phyloP scores from a whole-genome alignment of 306 rosid species.

The Prunus salicina region DNA sequence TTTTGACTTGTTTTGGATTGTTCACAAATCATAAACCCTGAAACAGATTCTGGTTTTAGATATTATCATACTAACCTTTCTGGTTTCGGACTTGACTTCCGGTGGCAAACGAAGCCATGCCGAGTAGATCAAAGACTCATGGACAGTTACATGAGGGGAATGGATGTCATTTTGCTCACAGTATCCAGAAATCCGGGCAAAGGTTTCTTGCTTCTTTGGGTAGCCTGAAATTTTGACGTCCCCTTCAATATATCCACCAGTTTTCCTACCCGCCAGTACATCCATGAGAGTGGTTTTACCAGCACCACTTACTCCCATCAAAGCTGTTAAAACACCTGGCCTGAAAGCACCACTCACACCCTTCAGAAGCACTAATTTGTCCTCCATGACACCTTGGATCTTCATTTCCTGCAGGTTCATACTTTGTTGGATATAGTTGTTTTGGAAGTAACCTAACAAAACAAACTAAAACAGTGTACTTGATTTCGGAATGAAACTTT shows the following conservation, averaged over 20 bases:
- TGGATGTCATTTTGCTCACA: slow-evolving; percentile 93
- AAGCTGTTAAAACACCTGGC: slow-evolving; percentile 93
- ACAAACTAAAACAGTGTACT: neutral
- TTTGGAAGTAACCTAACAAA: neutral
- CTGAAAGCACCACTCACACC: slow-evolving; percentile 80
- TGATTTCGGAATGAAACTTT: too few species aligned
- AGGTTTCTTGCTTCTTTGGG: slow-evolving; percentile 88
- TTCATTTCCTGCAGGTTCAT: slow-evolving; percentile 59
- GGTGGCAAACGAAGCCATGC: slow-evolving; percentile 75
- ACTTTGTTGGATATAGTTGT: neutral
- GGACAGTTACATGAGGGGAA: slow-evolving; percentile 73
- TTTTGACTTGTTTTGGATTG: neutral
- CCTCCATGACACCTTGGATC: slow-evolving; percentile 55
- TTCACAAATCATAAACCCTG: neutral
- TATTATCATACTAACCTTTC: slow-evolving; percentile 41
- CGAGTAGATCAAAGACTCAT: slow-evolving; percentile 66
- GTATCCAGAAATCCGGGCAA: slow-evolving; percentile 87
- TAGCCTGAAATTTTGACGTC: slow-evolving; percentile 65
- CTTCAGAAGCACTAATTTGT: slow-evolving; percentile 68
- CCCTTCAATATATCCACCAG: slow-evolving; percentile 82
- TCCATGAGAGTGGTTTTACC: slow-evolving; percentile 98
- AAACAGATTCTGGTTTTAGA: neutral
- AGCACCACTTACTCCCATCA: slow-evolving; percentile 95
- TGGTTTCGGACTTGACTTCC: slow-evolving; percentile 39
- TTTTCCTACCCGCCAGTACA: slow-evolving; percentile 88